Percentiles rank a stretch among this genome's conserved stretches.
Conservation (phyloP, 1,139 yeast genomes). For the Zygoascus hellenicus region DNA sequence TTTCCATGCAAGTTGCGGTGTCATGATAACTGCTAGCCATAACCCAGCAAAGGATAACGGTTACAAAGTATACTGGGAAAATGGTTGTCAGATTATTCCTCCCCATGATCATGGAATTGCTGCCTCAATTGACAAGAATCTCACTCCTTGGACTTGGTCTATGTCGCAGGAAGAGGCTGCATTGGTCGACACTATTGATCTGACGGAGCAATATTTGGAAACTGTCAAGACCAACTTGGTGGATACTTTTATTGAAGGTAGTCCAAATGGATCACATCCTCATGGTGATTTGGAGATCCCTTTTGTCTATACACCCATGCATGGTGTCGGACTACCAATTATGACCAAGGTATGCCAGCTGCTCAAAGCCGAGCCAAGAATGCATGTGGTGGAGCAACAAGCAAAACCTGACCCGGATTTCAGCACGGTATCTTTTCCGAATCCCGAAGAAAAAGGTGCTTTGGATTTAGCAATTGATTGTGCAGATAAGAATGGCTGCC, state of each 20-base stretch:
- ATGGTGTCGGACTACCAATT: conserved; percentile 70
- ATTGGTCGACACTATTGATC: conserved; percentile 14
- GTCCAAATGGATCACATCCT: not conserved
- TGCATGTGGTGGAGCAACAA: conserved; percentile 55
- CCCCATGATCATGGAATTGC: conserved; percentile 83
- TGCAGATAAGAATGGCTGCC: conserved; percentile 43
- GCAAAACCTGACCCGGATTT: conserved; percentile 74
- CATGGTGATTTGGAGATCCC: conserved; percentile 25
- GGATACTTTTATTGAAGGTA: not conserved
- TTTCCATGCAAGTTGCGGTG: conserved; percentile 66
- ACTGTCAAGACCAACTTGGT: conserved; percentile 16
- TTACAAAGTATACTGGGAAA: conserved; percentile 86
- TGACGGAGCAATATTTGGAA: conserved; percentile 22
- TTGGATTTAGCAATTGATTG: conserved; percentile 58
- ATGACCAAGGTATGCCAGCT: conserved; percentile 31
- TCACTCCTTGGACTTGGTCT: conserved; percentile 50
- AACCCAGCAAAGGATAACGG: conserved; percentile 94
- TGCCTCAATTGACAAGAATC: conserved; percentile 49
- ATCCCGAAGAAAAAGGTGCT: conserved; percentile 95
- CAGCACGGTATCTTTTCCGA: conserved; percentile 83
- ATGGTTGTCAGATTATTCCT: conserved; percentile 94
- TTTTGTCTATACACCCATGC: conserved; percentile 89
- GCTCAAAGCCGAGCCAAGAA: conserved; percentile 25
- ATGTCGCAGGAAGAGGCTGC: conserved; percentile 10
- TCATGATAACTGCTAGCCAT: conserved; percentile 96